These are phyloP conservation scores for Penicillium sp. DNA, from an alignment of 2,329 filamentous ascomycete species.

Conservation along the genomic window DNA sequence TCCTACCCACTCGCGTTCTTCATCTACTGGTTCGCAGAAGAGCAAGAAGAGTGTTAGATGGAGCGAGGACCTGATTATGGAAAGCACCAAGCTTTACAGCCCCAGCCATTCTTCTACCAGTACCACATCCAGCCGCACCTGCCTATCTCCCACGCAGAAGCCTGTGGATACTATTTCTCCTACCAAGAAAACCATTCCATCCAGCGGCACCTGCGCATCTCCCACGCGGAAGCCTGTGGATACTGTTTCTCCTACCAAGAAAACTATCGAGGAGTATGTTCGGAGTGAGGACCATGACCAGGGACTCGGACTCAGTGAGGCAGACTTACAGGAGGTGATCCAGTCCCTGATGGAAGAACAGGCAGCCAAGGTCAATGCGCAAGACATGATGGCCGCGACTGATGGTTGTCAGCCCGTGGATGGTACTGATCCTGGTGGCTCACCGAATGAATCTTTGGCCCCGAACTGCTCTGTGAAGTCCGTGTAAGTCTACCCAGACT, in stretches of 20 bases:
- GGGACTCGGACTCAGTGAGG: slow-evolving; percentile 1
- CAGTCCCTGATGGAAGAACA: not conserved
- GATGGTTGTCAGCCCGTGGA: not conserved
- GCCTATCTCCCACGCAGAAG: not conserved
- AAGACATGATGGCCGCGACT: not conserved
- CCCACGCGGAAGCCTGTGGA: not conserved
- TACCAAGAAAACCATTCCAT: not conserved
- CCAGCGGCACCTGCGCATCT: not conserved
- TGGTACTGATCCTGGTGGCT: not conserved
- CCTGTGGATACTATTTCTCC: too few species aligned
- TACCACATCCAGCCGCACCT: slow-evolving; percentile 3
- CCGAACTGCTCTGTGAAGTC: not conserved
- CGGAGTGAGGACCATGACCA: not conserved
- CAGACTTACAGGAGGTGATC: not conserved
- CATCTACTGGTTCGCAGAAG: not conserved
- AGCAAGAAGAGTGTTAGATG: not conserved
- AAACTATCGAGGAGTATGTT: slow-evolving; percentile 1
- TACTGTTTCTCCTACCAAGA: too few species aligned
- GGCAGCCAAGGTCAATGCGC: not conserved
- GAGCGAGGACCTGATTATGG: not conserved
- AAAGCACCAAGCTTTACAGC: not conserved
- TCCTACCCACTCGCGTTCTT: too few species aligned
- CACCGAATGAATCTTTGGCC: not conserved
- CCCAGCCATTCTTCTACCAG: not conserved
- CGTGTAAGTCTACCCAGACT: not conserved